phyloP scores from a whole-genome alignment of 1,139 yeast species.

The Blastobotrys indianensis region DNA sequence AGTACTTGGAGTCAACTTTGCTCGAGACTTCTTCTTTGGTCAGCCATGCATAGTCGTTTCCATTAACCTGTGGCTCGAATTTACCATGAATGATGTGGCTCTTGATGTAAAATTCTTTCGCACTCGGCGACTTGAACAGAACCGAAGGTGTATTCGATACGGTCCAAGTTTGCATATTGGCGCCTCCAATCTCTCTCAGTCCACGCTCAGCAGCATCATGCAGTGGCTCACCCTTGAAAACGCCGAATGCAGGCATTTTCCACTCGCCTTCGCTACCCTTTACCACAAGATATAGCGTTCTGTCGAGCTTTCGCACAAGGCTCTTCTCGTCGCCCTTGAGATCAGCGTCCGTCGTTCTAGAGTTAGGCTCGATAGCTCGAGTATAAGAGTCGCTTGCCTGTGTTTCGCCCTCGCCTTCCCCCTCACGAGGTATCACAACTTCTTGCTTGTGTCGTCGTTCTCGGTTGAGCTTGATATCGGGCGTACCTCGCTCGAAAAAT shows the following conservation, averaged over 20 bases:
- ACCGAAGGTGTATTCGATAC: slow-evolving; percentile 88
- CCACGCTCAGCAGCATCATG: slow-evolving; percentile 76
- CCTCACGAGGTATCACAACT: slow-evolving; percentile 58
- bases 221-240: slow-evolving; percentile 44
- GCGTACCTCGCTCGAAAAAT: slow-evolving; percentile 75
- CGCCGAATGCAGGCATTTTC: slow-evolving; percentile 69
- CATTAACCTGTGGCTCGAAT: slow-evolving; percentile 47
- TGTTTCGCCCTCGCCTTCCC: slow-evolving; percentile 40
- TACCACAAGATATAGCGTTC: slow-evolving; percentile 72
- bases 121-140: slow-evolving; percentile 36
- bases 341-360: slow-evolving; percentile 78
- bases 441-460: slow-evolving; percentile 82
- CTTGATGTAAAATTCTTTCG: slow-evolving; percentile 66
- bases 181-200: slow-evolving; percentile 66
- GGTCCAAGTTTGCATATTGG: slow-evolving; percentile 73
- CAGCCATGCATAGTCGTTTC: slow-evolving; percentile 67
- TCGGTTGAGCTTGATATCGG: slow-evolving; percentile 81
- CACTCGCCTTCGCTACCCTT: slow-evolving; percentile 45
- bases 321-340: slow-evolving; percentile 52
- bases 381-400: slow-evolving; percentile 42
- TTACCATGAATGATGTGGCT: slow-evolving; percentile 88
- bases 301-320: slow-evolving; percentile 70
- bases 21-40: slow-evolving; percentile 70
- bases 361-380: slow-evolving; percentile 63
- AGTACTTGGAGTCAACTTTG: slow-evolving; percentile 52